Conservation (phyloP, 2,329 filamentous ascomycete genomes). For the Arthroderma uncinatum region DNA sequence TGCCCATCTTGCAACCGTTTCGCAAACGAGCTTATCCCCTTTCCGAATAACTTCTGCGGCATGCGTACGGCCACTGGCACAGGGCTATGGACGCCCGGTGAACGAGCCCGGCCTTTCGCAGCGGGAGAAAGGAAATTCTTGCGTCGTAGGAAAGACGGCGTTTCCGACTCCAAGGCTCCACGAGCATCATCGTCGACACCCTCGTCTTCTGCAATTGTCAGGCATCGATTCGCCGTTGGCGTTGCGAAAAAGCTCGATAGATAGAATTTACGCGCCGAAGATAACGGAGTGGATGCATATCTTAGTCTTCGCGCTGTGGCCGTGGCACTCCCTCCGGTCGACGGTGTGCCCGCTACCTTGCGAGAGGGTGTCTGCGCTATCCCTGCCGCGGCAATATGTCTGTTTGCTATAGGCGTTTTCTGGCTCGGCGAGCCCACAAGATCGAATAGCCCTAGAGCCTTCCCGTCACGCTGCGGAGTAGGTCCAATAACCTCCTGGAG, state of each 20-base stretch:
- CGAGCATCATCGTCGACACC: background rate
- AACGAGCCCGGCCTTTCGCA: background rate
- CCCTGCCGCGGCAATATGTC: slow-evolving; percentile 14
- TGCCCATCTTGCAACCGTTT: slow-evolving; percentile 31
- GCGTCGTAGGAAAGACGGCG: slow-evolving; percentile 31
- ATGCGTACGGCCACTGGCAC: slow-evolving; percentile 25
- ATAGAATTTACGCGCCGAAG: slow-evolving; percentile 35
- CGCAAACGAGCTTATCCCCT: slow-evolving; percentile 30
- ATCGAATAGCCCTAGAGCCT: slow-evolving; percentile 39
- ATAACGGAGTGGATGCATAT: slow-evolving; percentile 29
- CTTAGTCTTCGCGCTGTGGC: slow-evolving; percentile 2
- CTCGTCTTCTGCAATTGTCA: slow-evolving; percentile 28
- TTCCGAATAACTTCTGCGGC: slow-evolving; percentile 26
- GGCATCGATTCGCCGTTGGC: slow-evolving; percentile 34
- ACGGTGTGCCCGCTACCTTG: slow-evolving; percentile 6
- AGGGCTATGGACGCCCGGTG: slow-evolving; percentile 24
- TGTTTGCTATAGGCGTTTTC: slow-evolving; percentile 18
- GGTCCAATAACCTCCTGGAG: slow-evolving; percentile 36
- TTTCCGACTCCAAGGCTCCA: slow-evolving; percentile 22
- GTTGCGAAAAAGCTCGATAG: slow-evolving; percentile 38
- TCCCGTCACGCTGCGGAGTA: slow-evolving; percentile 40
- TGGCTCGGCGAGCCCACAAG: slow-evolving; percentile 33
- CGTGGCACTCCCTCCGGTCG: background rate
- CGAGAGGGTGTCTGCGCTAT: slow-evolving; percentile 31
- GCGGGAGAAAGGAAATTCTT: slow-evolving; percentile 19